Conservation (phyloP, 1,139 yeast genomes). For the Lodderomyces margitis region DNA sequence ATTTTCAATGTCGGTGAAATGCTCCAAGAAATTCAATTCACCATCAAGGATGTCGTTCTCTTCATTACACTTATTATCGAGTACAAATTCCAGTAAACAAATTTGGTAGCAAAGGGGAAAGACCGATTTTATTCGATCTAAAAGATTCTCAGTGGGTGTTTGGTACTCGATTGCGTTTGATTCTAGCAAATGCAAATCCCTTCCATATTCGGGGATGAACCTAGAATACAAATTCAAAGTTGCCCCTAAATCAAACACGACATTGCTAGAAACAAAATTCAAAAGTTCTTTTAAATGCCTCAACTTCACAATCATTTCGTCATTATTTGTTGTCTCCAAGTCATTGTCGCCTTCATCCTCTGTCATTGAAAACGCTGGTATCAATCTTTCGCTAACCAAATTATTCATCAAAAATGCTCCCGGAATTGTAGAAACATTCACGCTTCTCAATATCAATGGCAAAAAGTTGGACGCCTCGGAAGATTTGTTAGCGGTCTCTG, state of each 20-base stretch:
- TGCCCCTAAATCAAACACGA: slow-evolving; percentile 39
- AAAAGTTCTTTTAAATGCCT: slow-evolving; percentile 35
- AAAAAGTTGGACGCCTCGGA: slow-evolving; percentile 52
- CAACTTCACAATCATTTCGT: slow-evolving; percentile 31
- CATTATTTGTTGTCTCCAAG: slow-evolving; percentile 27
- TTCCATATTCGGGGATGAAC: neutral
- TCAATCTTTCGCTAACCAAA: slow-evolving; percentile 20
- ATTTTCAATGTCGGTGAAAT: slow-evolving; percentile 33
- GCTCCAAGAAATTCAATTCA: slow-evolving; percentile 40
- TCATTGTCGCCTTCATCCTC: slow-evolving; percentile 34
- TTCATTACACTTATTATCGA: slow-evolving; percentile 22
- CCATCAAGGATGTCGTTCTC: slow-evolving; percentile 26
- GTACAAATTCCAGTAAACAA: slow-evolving; percentile 31
- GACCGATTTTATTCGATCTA: slow-evolving; percentile 18
- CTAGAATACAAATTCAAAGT: slow-evolving; percentile 13
- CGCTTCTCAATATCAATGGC: slow-evolving; percentile 62
- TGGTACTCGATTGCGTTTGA: slow-evolving; percentile 5
- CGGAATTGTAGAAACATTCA: slow-evolving; percentile 62
- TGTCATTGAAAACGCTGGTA: slow-evolving; percentile 32
- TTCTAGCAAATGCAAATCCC: neutral
- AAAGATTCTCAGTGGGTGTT: slow-evolving; percentile 9
- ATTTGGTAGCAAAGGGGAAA: slow-evolving; percentile 39
- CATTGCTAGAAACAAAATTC: slow-evolving; percentile 31
- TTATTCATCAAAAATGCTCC: slow-evolving; percentile 41
- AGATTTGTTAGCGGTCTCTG: slow-evolving; percentile 15